phyloP scores from a whole-genome alignment of 2,329 filamentous ascomycete genomes.

The Sclerotinia borealis region DNA sequence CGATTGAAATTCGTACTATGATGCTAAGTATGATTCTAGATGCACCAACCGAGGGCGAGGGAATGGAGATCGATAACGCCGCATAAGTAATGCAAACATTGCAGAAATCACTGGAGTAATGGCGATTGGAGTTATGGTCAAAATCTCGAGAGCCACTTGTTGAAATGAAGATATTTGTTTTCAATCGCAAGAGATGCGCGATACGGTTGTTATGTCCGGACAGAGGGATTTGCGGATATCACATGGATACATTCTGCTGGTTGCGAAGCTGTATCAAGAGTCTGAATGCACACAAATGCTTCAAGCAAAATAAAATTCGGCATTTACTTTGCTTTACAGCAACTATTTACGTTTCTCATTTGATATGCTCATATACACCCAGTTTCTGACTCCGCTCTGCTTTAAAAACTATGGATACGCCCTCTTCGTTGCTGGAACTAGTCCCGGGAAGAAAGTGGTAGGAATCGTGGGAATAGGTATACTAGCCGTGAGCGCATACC shows the following conservation, averaged over 20 bases:
- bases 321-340: neutral
- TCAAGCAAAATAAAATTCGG: neutral
- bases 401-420: conserved; percentile 1
- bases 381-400: neutral
- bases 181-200: neutral
- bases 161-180: neutral
- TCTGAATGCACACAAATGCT: neutral
- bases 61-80: conserved; percentile 11
- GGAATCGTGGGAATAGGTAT: conserved; percentile 16
- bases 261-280: neutral
- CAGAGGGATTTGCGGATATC: neutral
- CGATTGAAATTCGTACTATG: neutral
- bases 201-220: neutral
- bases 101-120: conserved; percentile 1
- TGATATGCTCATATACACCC: neutral
- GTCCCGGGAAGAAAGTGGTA: conserved; percentile 16
- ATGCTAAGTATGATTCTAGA: neutral
- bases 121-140: conserved; percentile 8
- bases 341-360: neutral
- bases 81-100: neutral
- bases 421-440: conserved; percentile 14
- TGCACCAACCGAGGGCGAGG: neutral
- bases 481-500: conserved; percentile 8
- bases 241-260: neutral
- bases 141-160: neutral